phyloP scores from a whole-genome alignment of 306 rosid species.

The Malus fusca region DNA sequence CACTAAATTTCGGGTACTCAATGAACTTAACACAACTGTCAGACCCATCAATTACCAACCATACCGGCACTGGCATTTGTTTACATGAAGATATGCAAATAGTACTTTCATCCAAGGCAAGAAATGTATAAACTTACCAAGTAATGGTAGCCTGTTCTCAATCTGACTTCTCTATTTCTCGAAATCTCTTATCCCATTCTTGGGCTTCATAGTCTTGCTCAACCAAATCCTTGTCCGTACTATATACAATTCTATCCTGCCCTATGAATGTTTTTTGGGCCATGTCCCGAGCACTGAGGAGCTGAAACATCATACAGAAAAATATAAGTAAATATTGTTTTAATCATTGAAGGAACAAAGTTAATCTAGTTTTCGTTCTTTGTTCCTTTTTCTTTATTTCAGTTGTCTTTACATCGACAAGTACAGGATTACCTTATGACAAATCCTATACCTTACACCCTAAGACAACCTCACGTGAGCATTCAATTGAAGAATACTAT shows the following conservation, averaged over 20 bases:
- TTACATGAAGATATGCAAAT: not conserved
- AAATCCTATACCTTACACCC: not conserved
- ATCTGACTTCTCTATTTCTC: conserved; percentile 71
- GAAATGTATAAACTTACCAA: not conserved
- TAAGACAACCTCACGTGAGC: not conserved
- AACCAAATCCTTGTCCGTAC: conserved; percentile 79
- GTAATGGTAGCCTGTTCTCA: conserved; percentile 21
- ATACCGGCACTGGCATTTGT: not conserved
- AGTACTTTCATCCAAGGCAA: not conserved
- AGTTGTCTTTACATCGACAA: not conserved
- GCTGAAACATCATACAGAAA: conserved; percentile 36
- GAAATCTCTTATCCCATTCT: conserved; percentile 84
- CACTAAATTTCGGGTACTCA: not conserved
- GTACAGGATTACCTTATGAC: not conserved
- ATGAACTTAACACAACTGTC: no score
- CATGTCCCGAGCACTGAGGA: conserved; percentile 88
- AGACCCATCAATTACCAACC: not conserved
- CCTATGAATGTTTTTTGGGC: conserved; percentile 81
- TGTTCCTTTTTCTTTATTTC: not conserved
- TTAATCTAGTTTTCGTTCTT: not conserved
- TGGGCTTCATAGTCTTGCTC: conserved; percentile 78
- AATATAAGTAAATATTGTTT: not conserved
- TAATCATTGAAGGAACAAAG: not conserved
- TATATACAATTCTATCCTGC: conserved; percentile 85
- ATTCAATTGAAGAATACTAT: not conserved